Evolutionary conservation across 331 rosid species (phyloP), one percentile per base, ranked within the genome.

Genomic region (Quercus phellos): DNA sequence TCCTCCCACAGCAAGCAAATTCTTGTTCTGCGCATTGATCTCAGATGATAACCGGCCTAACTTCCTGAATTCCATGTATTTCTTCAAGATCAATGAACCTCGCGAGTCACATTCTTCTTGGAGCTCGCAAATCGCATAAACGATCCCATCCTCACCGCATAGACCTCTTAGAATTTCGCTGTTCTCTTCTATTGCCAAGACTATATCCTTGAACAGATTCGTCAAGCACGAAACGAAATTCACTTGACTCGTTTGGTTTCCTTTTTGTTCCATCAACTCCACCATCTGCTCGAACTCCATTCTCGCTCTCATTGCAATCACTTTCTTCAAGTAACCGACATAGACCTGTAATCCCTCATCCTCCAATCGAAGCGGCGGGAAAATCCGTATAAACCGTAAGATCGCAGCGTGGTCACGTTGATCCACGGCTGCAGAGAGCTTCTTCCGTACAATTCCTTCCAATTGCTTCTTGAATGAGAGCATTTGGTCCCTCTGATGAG

Each of bases 141-240:
- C 99, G 71, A 94, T 83, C 10, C 99, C 99, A 83, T 94, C 99
- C 79, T 94, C 99, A 1, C 98, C 98, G 56, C 99, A 94, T 10
- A 94, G 86, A 72, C 93, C 88, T 74, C 91, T 84, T 88, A 92
- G 78, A 72, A 94, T 91, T 79, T 82, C 94, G 75, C 87, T 80
- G 69, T 94, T 94, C 80, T 94, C 97, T 72, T 94, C 97, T 70
- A 94, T 72, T 0, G 97, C 99, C 85, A 92, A 70, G 21, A 92
- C 95, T 55, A 92, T 85, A 61, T 94, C 99, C 84, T 92, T 90
- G 18, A 94, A 94, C 90, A 94, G 83, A 88, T 90, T 92, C 21
- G 97, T 92, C 82, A 94, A 81, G 79, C 96, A 88, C 4, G 86
- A 91, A 55, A 94, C 94, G 77, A 94, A 94, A 54, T 92, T 91